phyloP scores from a whole-genome alignment of 495 filamentous ascomycete genomes.

The Pyrenula massariospora region DNA sequence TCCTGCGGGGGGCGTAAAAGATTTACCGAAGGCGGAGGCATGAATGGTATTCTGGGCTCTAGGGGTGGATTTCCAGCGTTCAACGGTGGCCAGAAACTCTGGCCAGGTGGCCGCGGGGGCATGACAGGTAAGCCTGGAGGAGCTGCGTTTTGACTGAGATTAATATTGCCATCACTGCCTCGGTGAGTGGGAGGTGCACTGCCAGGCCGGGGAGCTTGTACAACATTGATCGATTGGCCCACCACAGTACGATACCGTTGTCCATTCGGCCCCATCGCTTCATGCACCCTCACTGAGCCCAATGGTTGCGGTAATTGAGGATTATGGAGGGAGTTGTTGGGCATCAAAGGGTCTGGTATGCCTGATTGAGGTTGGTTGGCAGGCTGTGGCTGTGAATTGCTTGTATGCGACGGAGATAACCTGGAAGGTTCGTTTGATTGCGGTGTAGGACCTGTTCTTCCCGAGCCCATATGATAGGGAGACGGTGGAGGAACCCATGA shows the following conservation, averaged over 20 bases:
- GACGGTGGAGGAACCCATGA: no score
- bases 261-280: slow-evolving; percentile 1
- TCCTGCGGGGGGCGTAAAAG: background rate
- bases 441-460: no score
- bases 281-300: slow-evolving; percentile 1
- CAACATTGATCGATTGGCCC: slow-evolving; percentile 2
- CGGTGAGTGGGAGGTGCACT: slow-evolving; percentile 5
- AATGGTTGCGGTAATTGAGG: background rate
- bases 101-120: background rate
- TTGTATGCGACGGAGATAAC: no score
- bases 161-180: background rate
- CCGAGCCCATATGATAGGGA: no score
- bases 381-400: no score
- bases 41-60: background rate
- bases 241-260: slow-evolving; percentile 4
- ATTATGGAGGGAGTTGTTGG: background rate
- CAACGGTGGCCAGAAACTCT: background rate
- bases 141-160: background rate
- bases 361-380: no score
- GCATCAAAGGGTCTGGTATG: background rate
- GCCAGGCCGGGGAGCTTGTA: slow-evolving; percentile 2
- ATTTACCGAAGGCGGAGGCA: background rate
- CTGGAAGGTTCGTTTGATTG: no score
- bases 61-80: background rate
- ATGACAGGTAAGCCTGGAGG: background rate